These are phyloP conservation scores for Solanum sitiens DNA, from an alignment of 257 asterid species.

Conservation along the genomic window DNA sequence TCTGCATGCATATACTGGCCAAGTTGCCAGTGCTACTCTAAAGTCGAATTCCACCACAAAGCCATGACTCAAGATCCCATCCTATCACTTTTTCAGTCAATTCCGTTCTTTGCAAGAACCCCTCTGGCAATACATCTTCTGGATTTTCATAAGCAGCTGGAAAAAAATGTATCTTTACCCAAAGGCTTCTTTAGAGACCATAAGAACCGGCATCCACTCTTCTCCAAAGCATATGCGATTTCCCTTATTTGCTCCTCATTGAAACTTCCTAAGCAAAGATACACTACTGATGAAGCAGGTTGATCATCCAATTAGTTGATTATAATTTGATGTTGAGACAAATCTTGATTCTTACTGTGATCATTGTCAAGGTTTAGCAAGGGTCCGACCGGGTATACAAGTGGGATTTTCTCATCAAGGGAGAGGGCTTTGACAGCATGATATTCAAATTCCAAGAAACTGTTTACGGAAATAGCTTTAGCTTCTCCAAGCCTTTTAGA, in stretches of 20 bases:
- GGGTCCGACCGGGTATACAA: slow-evolving; percentile 36
- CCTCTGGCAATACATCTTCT: slow-evolving; percentile 5
- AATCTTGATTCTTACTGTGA: too few relatives aligned
- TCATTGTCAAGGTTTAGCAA: background rate
- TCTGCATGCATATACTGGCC: slow-evolving; percentile 14
- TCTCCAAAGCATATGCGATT: slow-evolving; percentile 7
- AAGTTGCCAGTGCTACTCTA: slow-evolving; percentile 12
- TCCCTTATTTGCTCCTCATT: slow-evolving; percentile 6
- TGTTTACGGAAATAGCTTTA: slow-evolving; percentile 14
- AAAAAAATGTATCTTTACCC: too few relatives aligned
- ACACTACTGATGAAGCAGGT: slow-evolving; percentile 4
- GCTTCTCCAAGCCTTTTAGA: background rate
- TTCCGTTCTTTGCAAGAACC: slow-evolving; percentile 10
- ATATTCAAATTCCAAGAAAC: slow-evolving; percentile 35
- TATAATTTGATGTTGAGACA: background rate
- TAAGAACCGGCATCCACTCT: slow-evolving; percentile 3
- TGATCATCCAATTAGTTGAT: slow-evolving; percentile 9
- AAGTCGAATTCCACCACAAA: background rate
- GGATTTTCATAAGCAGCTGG: background rate
- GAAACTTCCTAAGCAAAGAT: slow-evolving; percentile 13
- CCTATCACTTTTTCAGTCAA: slow-evolving; percentile 1
- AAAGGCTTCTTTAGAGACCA: background rate
- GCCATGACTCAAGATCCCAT: slow-evolving; percentile 9
- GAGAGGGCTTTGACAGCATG: slow-evolving; percentile 10
- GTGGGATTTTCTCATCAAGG: background rate